phyloP scores from a whole-genome alignment of 164 flowering plant genomes.

The Umbilicus rupestris region DNA sequence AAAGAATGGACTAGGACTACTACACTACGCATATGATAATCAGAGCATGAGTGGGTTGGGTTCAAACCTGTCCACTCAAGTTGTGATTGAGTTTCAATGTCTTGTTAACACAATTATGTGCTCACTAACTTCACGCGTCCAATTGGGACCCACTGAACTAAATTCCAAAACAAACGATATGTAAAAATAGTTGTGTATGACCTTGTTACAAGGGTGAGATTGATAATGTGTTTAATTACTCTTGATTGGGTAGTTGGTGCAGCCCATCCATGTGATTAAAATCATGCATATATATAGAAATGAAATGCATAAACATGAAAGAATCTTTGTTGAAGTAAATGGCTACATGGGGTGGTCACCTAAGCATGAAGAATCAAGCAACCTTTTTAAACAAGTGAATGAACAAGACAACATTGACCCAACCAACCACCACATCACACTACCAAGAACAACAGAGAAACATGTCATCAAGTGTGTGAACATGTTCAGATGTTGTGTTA shows the following conservation, averaged over 20 bases:
- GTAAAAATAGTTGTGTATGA: background rate
- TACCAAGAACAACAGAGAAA: background rate
- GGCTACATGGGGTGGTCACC: background rate
- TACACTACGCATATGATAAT: background rate
- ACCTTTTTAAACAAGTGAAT: slow-evolving; percentile 2
- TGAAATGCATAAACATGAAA: background rate
- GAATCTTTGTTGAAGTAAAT: background rate
- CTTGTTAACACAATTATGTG: too few species aligned
- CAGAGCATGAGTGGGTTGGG: background rate
- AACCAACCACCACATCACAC: background rate
- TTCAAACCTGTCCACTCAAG: background rate
- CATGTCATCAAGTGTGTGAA: background rate
- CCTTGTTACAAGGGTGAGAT: background rate
- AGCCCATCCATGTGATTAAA: background rate
- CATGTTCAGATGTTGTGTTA: background rate
- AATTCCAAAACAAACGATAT: background rate
- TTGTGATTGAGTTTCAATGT: background rate
- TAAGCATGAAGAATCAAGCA: too few species aligned
- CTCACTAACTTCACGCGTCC: background rate
- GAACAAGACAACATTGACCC: background rate
- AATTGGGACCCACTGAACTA: background rate
- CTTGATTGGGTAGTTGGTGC: background rate
- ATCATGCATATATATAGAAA: background rate
- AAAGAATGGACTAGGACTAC: background rate
- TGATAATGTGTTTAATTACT: background rate